Evolutionary conservation across 441 rosid species (phyloP), one percentile per base, ranked within the genome.

Genomic region (Lepidium campestre): DNA sequence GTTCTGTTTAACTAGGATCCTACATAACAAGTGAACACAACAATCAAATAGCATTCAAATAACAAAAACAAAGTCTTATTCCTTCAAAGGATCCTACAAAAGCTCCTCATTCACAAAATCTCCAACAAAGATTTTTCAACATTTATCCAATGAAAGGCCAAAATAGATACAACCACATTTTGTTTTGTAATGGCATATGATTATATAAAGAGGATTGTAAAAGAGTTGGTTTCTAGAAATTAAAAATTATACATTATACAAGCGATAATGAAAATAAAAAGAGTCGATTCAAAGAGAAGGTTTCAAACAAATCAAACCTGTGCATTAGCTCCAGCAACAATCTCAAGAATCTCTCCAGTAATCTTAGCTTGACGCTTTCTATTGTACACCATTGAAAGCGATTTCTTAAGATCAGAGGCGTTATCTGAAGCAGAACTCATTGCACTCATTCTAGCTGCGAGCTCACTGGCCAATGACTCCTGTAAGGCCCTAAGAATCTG

Each of bases 401-500:
- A 69, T 81, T 82, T 91, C 83, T 71, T 85, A 82, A 91, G 80
- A 57, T 89, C 99, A 15, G 20, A 3, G 0, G 97, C 99, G 78
- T 93, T 93, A 68, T 93, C 96, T 0, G 86, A 75, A 11, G 99
- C 99, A 72, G 71, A 85, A 74, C 93, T 91, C 99, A 93, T 93
- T 14, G 96, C 99, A 72, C 86, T 89, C 97, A 93, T 93, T 70
- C 99, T 83, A 11, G 93, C 82, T 8, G 96, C 96, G 14, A 93
- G 87, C 79, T 93, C 97, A 70, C 99, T 93, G 0, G 97, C 97
- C 70, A 85, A 62, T 5, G 96, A 86, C 68, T 93, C 99, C 85
- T 91, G 99, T 82, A 93, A 79, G 5, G 99, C 87, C 85, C 90
- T 93, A 79, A 93, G 78, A 42, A 93, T 77, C 90, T 93, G 97